These are phyloP conservation scores for Aurantiochytrium sp. DNA, from an alignment of 108 stramenopile genomes.

Conservation along the genomic window DNA sequence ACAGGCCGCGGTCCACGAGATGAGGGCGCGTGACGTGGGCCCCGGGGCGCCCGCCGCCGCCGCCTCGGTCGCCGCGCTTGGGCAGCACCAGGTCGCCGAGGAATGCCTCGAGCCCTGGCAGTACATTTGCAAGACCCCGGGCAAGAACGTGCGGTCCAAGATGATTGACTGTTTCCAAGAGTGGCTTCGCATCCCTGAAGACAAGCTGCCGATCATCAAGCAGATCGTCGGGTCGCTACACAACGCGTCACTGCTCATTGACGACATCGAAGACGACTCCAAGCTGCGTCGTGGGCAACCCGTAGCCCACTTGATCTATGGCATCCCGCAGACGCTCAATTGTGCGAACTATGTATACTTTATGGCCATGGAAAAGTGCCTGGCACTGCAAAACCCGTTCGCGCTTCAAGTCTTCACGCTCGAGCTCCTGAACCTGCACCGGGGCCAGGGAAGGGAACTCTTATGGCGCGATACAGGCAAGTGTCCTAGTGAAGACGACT, in stretches of 20 bases:
- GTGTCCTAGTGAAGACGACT: conserved; percentile 73
- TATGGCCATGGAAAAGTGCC: conserved; percentile 71
- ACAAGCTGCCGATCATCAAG: conserved; percentile 33
- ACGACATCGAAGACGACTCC: conserved; percentile 92
- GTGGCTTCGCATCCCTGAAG: conserved; percentile 40
- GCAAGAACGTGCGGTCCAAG: conserved; percentile 40
- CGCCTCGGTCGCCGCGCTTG: too few species aligned
- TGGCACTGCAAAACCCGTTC: conserved; percentile 51
- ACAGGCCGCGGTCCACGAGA: not conserved
- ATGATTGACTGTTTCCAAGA: conserved; percentile 45
- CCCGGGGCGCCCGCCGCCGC: too few species aligned
- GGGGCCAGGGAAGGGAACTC: conserved; percentile 87
- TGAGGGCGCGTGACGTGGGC: too few species aligned
- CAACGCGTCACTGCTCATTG: conserved; percentile 82
- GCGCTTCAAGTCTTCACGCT: conserved; percentile 68
- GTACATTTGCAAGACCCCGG: conserved; percentile 36
- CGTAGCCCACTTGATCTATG: conserved; percentile 85
- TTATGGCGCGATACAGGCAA: conserved; percentile 63
- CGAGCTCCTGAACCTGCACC: conserved; percentile 81
- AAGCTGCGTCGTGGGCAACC: conserved; percentile 79
- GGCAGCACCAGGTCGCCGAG: conserved; percentile 20
- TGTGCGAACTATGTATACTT: conserved; percentile 94
- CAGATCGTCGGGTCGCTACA: conserved; percentile 80
- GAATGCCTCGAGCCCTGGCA: conserved; percentile 36
- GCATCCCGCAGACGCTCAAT: conserved; percentile 80